Evolutionary conservation across 2,329 filamentous ascomycete genomes (phyloP), one percentile per base, ranked within the genome.

Genomic region (Aspergillus sp.): DNA sequence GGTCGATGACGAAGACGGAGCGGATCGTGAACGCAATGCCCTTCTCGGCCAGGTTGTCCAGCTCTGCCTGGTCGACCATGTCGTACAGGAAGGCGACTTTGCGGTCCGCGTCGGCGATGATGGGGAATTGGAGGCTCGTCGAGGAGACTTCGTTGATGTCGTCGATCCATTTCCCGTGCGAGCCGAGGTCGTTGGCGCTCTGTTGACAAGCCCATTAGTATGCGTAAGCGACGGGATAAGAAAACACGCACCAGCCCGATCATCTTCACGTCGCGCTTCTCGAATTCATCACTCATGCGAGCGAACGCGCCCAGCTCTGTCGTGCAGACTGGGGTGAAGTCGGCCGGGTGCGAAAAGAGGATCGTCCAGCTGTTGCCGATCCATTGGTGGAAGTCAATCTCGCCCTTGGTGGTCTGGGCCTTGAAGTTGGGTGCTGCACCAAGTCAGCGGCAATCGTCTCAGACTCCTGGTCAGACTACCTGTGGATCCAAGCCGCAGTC

Each of bases 261-360:
- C 66, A 94, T 78, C 75, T 94, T 93, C 52, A 89, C 84, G 44
- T 78, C 78, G 43, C 86, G 79, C 71, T 83, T 85, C 53, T 78
- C 74, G 65, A 95, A 94, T 64, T 94, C 86, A 51, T 78, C 75
- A 68, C 86, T 79, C 43, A 94, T 73, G 67, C 88, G 91, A 49
- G 86, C 83, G 53, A 95, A 93, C 39, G 86, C 86, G 42, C 86
- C 88, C 42, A 95, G 80, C 69, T 95, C 88, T 34, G 86, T 95
- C 44, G 88, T 95, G 74, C 88, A 95, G 39, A 94, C 88, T 34
- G 88, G 88, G 2, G 88, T 94, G 72, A 84, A 94, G 65, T 94
- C 88, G 34, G 64, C 78, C 11, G 76, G 77, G 61, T 81, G 77
- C 26, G 75, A 80, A 68, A 81, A 81, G 42, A 81, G 68, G 41